These are phyloP conservation scores for Lactarius akahatsu DNA, from an alignment of 768 basidiomycete genomes.

Conservation along the genomic window DNA sequence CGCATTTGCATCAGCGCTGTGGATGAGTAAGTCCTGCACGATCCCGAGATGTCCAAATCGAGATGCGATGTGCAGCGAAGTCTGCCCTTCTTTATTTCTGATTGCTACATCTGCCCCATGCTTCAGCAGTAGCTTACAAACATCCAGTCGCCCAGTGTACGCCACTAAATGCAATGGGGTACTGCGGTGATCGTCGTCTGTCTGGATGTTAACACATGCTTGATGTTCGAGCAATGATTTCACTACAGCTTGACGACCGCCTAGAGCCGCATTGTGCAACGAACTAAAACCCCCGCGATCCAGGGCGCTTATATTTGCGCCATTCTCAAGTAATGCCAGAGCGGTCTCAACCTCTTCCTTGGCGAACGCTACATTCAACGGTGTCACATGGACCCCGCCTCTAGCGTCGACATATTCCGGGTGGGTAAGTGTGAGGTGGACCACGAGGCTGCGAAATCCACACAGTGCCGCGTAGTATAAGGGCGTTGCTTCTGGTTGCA, in stretches of 20 bases:
- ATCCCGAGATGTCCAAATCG: background rate
- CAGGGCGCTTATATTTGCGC: background rate
- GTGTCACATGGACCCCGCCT: background rate
- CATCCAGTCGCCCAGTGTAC: background rate
- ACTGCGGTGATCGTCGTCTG: fast-evolving
- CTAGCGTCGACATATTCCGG: background rate
- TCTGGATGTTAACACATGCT: background rate
- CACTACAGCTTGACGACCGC: background rate
- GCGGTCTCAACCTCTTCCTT: background rate
- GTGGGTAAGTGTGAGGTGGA: background rate
- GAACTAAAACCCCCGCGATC: background rate
- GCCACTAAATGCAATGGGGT: background rate
- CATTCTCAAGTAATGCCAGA: background rate
- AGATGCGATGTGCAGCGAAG: background rate
- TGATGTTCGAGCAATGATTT: background rate
- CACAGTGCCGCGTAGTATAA: slow-evolving; percentile 12
- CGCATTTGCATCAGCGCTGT: background rate
- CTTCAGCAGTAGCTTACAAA: background rate
- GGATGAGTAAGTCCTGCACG: background rate
- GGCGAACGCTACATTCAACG: background rate
- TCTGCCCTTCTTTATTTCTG: background rate
- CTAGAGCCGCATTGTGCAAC: background rate
- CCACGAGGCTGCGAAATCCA: slow-evolving; percentile 1
- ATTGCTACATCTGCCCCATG: background rate
- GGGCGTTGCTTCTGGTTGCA: background rate